These are phyloP conservation scores for Candida coleopterorum DNA, from an alignment of 805 yeast genomes.

Conservation along the genomic window DNA sequence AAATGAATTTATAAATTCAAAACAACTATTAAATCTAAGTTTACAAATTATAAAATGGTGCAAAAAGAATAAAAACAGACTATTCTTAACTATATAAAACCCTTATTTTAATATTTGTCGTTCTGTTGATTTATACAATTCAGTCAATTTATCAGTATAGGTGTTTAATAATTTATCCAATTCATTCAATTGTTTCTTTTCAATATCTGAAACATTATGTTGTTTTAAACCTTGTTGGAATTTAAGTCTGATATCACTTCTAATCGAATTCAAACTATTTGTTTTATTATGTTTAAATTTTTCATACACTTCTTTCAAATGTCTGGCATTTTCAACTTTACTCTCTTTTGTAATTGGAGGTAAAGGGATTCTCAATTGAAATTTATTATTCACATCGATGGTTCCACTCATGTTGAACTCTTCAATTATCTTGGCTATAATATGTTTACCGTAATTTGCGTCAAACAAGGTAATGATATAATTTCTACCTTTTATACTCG, in stretches of 20 bases:
- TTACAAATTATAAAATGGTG: conserved; percentile 73
- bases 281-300: conserved; percentile 48
- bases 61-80: conserved; percentile 58
- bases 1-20: conserved; percentile 47
- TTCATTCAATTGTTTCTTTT: conserved; percentile 50
- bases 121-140: conserved; percentile 53
- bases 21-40: conserved; percentile 56
- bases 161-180: conserved; percentile 69
- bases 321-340: conserved; percentile 51
- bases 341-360: conserved; percentile 73
- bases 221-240: conserved; percentile 51
- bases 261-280: conserved; percentile 41
- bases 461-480: conserved; percentile 82
- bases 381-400: conserved; percentile 65
- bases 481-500: conserved; percentile 64
- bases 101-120: conserved; percentile 36
- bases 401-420: conserved; percentile 78
- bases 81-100: conserved; percentile 40
- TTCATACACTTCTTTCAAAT: conserved; percentile 64
- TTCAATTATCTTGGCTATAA: conserved; percentile 66
- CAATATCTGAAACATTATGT: conserved; percentile 50
- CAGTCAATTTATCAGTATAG: conserved; percentile 54
- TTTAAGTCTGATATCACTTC: conserved; percentile 52
- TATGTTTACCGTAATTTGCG: conserved; percentile 63
- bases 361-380: conserved; percentile 64